Percentiles rank a stretch among this genome's conserved stretches.
Evolutionary conservation across 225 moss, liverwort and hornwort genomes (phyloP).

Genomic region (Bryoerythrophyllum caledonicum): DNA sequence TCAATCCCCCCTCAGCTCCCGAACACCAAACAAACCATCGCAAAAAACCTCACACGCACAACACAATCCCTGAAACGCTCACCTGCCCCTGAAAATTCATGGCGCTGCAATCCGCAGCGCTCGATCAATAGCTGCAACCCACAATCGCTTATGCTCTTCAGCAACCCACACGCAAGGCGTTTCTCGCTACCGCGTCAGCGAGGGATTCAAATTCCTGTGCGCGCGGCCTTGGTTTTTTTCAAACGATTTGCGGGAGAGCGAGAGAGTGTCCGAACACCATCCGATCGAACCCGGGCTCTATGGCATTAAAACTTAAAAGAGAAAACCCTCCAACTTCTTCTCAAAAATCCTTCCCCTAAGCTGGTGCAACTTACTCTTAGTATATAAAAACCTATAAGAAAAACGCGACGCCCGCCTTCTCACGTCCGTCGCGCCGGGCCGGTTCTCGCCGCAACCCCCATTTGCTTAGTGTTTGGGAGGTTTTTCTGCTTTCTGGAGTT

Average conservation of each 20-base stretch:
- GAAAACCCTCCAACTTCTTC: background rate
- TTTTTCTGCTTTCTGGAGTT: background rate
- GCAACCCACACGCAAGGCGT: background rate
- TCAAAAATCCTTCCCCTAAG: background rate
- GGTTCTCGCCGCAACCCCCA: background rate
- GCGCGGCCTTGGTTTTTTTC: conserved; percentile 19
- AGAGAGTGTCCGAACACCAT: background rate
- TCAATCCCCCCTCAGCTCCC: background rate
- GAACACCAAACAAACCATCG: background rate
- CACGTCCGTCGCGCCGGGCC: background rate
- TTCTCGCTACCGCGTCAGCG: background rate
- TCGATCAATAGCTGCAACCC: background rate
- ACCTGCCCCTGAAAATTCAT: conserved; percentile 30
- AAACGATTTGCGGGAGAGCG: too few relatives aligned
- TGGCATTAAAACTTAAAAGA: conserved; percentile 25
- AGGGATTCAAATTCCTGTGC: conserved; percentile 24
- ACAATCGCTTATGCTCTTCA: background rate
- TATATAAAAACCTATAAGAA: too few relatives aligned
- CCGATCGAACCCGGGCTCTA: conserved; percentile 15
- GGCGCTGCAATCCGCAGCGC: background rate
- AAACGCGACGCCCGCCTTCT: background rate
- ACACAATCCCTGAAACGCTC: background rate
- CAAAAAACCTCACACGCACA: background rate
- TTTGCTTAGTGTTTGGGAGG: background rate
- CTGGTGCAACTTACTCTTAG: too few relatives aligned